phyloP scores from a whole-genome alignment of 352 stramenopile genomes.

The Phytophthora pisi region DNA sequence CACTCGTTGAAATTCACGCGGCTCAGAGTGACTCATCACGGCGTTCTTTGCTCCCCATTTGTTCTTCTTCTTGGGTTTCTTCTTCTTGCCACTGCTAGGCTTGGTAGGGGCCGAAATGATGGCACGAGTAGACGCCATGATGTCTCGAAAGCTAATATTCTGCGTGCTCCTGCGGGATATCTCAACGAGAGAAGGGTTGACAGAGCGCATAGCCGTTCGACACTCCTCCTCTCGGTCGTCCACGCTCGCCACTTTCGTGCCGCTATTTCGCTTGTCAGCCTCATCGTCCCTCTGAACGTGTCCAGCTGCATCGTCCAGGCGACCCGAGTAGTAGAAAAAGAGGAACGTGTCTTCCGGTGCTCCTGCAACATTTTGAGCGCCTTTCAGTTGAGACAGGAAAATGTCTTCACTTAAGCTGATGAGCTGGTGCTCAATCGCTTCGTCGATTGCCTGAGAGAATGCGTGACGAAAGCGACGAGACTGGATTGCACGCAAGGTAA shows the following conservation, averaged over 20 bases:
- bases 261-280: background rate
- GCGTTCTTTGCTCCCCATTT: slow-evolving; percentile 38
- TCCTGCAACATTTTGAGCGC: background rate
- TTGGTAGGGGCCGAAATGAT: slow-evolving; percentile 5
- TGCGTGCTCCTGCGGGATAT: slow-evolving; percentile 9
- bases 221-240: slow-evolving; percentile 16
- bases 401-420: slow-evolving; percentile 15
- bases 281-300: slow-evolving; percentile 1
- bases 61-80: slow-evolving; percentile 22
- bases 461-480: slow-evolving; percentile 44
- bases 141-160: slow-evolving; percentile 18
- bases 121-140: slow-evolving; percentile 24
- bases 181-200: slow-evolving; percentile 15
- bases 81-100: slow-evolving; percentile 10
- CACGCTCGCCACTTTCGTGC: background rate
- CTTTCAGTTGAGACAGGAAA: background rate
- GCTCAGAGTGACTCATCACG: slow-evolving; percentile 42
- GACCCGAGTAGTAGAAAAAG: slow-evolving; percentile 45
- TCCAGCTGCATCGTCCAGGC: slow-evolving; percentile 9
- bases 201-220: slow-evolving; percentile 9
- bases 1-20: slow-evolving; percentile 44
- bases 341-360: slow-evolving; percentile 30
- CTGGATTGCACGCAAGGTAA: slow-evolving; percentile 15
- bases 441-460: slow-evolving; percentile 43
- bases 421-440: slow-evolving; percentile 42